Evolutionary conservation across 441 rosid species (phyloP).

Genomic region (Gossypium schwendimanii): DNA sequence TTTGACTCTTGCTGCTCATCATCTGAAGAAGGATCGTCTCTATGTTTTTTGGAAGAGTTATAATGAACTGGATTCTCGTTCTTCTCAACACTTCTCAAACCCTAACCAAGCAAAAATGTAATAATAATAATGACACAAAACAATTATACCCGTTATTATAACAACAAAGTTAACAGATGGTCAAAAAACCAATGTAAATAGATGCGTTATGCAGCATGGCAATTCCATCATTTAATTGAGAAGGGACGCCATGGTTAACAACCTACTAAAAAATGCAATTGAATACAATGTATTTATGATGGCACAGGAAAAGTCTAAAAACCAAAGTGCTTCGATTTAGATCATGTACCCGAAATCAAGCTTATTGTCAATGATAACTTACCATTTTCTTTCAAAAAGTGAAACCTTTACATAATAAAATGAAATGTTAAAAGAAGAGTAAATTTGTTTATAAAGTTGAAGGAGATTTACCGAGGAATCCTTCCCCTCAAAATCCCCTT

Average conservation of each 20-base stretch:
- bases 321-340: not conserved
- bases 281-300: not conserved
- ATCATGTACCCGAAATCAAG: conserved; percentile 2
- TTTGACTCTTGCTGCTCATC: conserved; percentile 73
- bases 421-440: not conserved
- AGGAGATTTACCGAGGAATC: not conserved
- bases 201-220: conserved; percentile 12
- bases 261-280: not conserved
- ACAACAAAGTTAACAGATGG: not conserved
- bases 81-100: conserved; percentile 41
- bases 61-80: conserved; percentile 34
- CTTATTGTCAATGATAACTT: not conserved
- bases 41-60: conserved; percentile 50
- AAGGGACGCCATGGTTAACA: not conserved
- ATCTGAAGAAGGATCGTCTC: conserved; percentile 62
- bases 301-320: not conserved
- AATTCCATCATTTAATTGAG: conserved; percentile 6
- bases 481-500: not conserved
- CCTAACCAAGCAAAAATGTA: conserved; percentile 49
- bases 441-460: not conserved
- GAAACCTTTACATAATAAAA: not conserved
- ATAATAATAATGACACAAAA: not conserved
- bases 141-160: not conserved
- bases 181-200: conserved; percentile 15
- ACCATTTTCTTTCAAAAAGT: not conserved